Evolutionary conservation across 1,139 yeast genomes (phyloP).

Genomic region (Petasospora fabianii): DNA sequence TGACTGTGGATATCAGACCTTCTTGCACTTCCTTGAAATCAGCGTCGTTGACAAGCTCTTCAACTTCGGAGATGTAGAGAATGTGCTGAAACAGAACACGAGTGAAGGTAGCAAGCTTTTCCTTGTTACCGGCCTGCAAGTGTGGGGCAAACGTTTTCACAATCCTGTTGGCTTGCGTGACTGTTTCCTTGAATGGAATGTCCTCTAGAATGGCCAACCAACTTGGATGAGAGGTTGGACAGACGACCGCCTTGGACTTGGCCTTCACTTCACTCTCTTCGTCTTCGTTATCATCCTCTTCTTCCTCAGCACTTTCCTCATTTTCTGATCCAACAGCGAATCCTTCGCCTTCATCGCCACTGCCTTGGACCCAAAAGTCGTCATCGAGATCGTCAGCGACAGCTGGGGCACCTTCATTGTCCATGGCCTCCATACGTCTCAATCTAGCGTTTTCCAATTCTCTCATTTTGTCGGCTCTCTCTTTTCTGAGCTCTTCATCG

Average conservation of each 20-base stretch:
- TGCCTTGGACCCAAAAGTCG: conserved; percentile 43
- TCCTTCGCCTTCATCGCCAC: conserved; percentile 37
- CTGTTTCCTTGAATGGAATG: conserved; percentile 41
- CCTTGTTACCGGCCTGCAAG: conserved; percentile 78
- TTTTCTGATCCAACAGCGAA: conserved; percentile 14
- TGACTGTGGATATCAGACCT: conserved; percentile 47
- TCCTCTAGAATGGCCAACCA: conserved; percentile 39
- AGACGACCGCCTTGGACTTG: conserved; percentile 32
- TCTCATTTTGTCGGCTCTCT: conserved; percentile 61
- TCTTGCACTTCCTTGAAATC: conserved; percentile 37
- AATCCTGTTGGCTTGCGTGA: conserved; percentile 49
- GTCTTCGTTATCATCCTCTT: conserved; percentile 24
- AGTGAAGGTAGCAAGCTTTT: conserved; percentile 62
- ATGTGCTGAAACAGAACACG: conserved; percentile 63
- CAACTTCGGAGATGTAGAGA: conserved; percentile 43
- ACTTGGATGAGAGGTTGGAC: conserved; percentile 59
- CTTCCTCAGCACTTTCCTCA: conserved; percentile 21
- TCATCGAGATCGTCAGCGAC: conserved; percentile 64
- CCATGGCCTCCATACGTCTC: conserved; percentile 79
- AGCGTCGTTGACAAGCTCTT: conserved; percentile 27
- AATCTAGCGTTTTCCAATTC: conserved; percentile 73
- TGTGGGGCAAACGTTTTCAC: conserved; percentile 69
- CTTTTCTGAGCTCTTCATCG: conserved; percentile 73
- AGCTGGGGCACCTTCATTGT: conserved; percentile 45
- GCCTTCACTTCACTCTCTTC: conserved; percentile 20